These are phyloP conservation scores for Cenchrus americanus DNA, from an alignment of 176 grass and related monocot genomes.

Conservation along the genomic window DNA sequence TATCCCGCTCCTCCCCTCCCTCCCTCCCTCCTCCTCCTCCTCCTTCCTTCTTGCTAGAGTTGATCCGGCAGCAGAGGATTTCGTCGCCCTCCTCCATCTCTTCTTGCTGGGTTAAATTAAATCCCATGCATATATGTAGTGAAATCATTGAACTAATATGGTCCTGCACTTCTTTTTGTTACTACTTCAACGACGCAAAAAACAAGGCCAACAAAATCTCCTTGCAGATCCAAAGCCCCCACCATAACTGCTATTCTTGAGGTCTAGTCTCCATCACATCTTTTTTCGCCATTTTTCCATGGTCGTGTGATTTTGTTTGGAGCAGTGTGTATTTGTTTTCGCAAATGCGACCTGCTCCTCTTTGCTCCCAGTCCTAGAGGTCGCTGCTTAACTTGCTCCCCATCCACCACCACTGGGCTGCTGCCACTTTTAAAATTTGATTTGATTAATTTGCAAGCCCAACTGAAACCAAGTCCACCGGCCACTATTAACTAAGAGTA, in stretches of 20 bases:
- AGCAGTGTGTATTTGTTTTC: slow-evolving; percentile 5
- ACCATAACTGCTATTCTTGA: slow-evolving; percentile 37
- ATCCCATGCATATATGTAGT: no score
- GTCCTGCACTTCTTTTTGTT: slow-evolving; percentile 42
- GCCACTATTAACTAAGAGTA: slow-evolving; percentile 22
- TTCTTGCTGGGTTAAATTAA: no score
- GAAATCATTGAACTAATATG: not conserved
- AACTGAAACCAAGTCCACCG: slow-evolving; percentile 35
- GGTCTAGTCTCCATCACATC: slow-evolving; percentile 46
- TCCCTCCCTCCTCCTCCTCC: no score
- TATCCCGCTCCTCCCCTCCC: no score
- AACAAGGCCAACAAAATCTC: slow-evolving; percentile 49
- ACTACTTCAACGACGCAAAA: slow-evolving; percentile 40
- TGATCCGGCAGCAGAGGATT: no score
- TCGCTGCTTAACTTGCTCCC: slow-evolving; percentile 47
- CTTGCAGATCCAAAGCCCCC: slow-evolving; percentile 34
- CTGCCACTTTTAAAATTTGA: slow-evolving; percentile 28
- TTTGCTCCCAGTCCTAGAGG: slow-evolving; percentile 45
- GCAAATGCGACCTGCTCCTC: slow-evolving; percentile 41
- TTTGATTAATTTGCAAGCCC: not conserved
- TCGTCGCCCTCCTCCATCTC: no score
- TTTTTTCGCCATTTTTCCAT: slow-evolving; percentile 23
- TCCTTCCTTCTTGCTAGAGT: no score
- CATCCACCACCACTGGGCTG: slow-evolving; percentile 53
- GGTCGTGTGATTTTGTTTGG: slow-evolving; percentile 3